A percentile compares a stretch with the other conserved stretches of the same genome.
phyloP scores from a whole-genome alignment of 768 basidiomycete genomes.

The Coprinopsis cinerea region DNA sequence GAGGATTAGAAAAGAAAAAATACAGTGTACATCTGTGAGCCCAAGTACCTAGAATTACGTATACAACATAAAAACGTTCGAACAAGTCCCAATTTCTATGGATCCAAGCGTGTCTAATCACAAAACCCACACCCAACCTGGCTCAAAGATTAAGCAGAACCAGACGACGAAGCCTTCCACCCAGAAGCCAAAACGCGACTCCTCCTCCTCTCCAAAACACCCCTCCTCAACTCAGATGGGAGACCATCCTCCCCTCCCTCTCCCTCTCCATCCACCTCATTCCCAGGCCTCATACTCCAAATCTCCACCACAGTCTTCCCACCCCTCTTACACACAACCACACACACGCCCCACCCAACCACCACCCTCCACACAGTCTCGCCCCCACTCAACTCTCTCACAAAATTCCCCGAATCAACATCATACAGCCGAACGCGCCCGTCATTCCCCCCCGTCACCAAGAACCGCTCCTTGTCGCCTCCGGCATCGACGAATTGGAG shows the following conservation, averaged over 20 bases:
- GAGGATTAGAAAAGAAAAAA: too few relatives aligned
- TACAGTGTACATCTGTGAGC: too few relatives aligned
- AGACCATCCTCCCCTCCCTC: not conserved
- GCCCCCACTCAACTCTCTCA: constrained; percentile 72
- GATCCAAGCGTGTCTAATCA: too few relatives aligned
- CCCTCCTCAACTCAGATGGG: too few relatives aligned
- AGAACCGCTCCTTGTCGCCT: constrained; percentile 42
- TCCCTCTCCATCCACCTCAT: not conserved
- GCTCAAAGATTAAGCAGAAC: too few relatives aligned
- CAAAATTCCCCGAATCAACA: constrained; percentile 54
- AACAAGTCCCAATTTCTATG: too few relatives aligned
- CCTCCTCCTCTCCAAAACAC: too few relatives aligned
- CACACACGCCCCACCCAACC: constrained; percentile 57
- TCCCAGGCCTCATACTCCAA: constrained; percentile 69
- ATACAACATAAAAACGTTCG: too few relatives aligned
- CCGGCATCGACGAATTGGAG: constrained; percentile 65
- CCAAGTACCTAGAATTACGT: too few relatives aligned
- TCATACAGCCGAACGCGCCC: constrained; percentile 76
- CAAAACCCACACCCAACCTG: too few relatives aligned
- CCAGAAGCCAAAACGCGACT: too few relatives aligned
- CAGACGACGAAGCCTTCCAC: too few relatives aligned
- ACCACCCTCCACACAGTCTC: constrained; percentile 88
- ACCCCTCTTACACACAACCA: constrained; percentile 73
- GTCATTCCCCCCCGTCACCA: constrained; percentile 83
- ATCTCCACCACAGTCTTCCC: constrained; percentile 87